Evolutionary conservation across 192 early-diverging fungal genomes (phyloP).

Genomic region (Physocladia obscura): DNA sequence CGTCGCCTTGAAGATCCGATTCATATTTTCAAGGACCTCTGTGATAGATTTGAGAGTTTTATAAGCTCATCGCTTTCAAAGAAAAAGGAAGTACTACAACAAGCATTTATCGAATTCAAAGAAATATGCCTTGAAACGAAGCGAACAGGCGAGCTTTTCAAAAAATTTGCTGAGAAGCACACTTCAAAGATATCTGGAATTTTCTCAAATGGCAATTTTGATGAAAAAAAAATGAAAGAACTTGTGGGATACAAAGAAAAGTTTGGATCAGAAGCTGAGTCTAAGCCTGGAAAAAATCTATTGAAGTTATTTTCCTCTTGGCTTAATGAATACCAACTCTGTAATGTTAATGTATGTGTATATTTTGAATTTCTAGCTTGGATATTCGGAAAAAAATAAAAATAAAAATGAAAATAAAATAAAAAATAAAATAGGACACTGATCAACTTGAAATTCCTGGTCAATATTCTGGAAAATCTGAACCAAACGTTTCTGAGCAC

Average conservation of each 20-base stretch:
- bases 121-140: conserved; percentile 47
- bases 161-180: conserved; percentile 42
- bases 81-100: conserved; percentile 30
- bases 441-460: conserved; percentile 74
- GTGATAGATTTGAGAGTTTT: conserved; percentile 44
- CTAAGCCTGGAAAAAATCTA: conserved; percentile 23
- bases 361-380: too few species aligned
- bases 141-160: neutral
- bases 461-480: conserved; percentile 58
- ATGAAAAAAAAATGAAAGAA: conserved; percentile 18
- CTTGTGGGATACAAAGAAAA: conserved; percentile 16
- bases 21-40: conserved; percentile 69
- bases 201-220: conserved; percentile 29
- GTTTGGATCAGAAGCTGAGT: conserved; percentile 14
- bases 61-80: conserved; percentile 21
- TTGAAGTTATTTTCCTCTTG: conserved; percentile 26
- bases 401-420: neutral
- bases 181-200: conserved; percentile 39
- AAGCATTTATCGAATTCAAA: conserved; percentile 54
- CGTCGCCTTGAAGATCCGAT: conserved; percentile 66
- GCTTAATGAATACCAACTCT: conserved; percentile 21
- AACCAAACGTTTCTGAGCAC: conserved; percentile 52
- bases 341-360: conserved; percentile 21
- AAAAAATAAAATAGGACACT: neutral
- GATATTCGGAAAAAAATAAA: too few species aligned